Base-by-base conservation (phyloP, 2,329 filamentous ascomycete species). In the Botrytis byssoidea region DNA sequence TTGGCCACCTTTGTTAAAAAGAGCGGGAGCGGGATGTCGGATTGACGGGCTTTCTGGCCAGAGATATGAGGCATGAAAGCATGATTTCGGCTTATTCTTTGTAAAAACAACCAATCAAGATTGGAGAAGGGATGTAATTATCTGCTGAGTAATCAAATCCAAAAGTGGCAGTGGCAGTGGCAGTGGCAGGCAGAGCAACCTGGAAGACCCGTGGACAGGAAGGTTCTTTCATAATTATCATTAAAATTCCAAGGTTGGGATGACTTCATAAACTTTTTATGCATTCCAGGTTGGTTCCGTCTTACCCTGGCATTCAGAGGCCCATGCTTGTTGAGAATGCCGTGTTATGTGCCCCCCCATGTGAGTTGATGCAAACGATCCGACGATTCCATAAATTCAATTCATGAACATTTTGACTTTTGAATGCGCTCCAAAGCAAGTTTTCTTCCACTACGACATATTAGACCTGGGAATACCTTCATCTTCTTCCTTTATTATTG, bases 361-460 rank as follows among this genome's bases (percentile, higher is more conserved):
- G 64, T 37, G 44, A 57, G 35, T 42, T 67, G 70, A 72, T 72
- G 70, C 70, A 72, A 72, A 65, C 70, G 70, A 67, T 59, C 70
- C 70, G 60, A 67, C 25, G 48, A 69, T 69, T 70, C 67, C 67
- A 61, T 46, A 37, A 65, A 66, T 55, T 37, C 61, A 61, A 44
- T 63, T 63, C 5, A 48, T 32, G 42, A 40, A 22, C 37, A n/a
- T 20, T 44, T 59, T 63, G 68, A 70, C 42, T 63, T 37, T 59
- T 46, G 55, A 61, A 69, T 69, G 66, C 66, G 48, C 48, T 16
- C 48, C 40, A 69, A 42, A 63, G 40, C 66, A 69, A 69, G 35
- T 70, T 70, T 61, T 32, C 29, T n/a, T 57, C n/a, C 51, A 57
- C 51, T 29, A n/a, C 8, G 22, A 32, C 66, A 44, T 29, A 57